Evolutionary conservation across 768 basidiomycete species (phyloP).

Genomic region (Gloeophyllum trabeum): DNA sequence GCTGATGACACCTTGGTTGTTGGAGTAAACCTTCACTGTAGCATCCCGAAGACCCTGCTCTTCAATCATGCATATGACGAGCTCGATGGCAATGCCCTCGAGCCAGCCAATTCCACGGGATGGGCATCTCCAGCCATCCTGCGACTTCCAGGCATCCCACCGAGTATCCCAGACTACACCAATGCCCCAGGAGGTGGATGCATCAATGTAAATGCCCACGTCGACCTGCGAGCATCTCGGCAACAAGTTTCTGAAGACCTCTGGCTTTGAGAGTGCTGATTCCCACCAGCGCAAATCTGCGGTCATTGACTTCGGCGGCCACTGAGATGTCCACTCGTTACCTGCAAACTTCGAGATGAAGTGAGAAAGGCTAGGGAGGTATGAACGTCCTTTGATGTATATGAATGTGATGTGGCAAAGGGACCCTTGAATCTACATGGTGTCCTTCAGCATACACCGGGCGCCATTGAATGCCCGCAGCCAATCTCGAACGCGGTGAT

Average conservation of each 20-base stretch:
- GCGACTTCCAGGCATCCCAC: slow-evolving; percentile 7
- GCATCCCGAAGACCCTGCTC: slow-evolving; percentile 13
- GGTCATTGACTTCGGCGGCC: background rate
- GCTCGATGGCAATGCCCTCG: slow-evolving; percentile 6
- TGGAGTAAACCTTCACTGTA: slow-evolving; percentile 3
- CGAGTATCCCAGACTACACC: slow-evolving; percentile 13
- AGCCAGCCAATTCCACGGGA: slow-evolving; percentile 7
- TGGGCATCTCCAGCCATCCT: slow-evolving; percentile 4
- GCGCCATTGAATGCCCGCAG: no score
- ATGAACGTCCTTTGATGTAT: background rate
- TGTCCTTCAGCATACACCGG: background rate
- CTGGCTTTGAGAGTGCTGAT: background rate
- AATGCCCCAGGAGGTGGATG: slow-evolving; percentile 10
- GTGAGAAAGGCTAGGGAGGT: background rate
- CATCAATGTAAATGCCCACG: slow-evolving; percentile 7
- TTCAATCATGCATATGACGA: slow-evolving; percentile 4
- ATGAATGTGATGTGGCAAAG: background rate
- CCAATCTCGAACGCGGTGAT: no score
- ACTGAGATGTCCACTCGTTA: background rate
- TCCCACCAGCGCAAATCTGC: slow-evolving; percentile 13
- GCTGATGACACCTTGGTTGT: slow-evolving; percentile 24
- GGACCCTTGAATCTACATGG: background rate
- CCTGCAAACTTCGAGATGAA: no score
- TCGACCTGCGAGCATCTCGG: slow-evolving; percentile 1
- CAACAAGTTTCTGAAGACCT: no score